Evolutionary conservation across 2,329 filamentous ascomycete genomes (phyloP).

Genomic region (Paracoccidioides brasiliensis): DNA sequence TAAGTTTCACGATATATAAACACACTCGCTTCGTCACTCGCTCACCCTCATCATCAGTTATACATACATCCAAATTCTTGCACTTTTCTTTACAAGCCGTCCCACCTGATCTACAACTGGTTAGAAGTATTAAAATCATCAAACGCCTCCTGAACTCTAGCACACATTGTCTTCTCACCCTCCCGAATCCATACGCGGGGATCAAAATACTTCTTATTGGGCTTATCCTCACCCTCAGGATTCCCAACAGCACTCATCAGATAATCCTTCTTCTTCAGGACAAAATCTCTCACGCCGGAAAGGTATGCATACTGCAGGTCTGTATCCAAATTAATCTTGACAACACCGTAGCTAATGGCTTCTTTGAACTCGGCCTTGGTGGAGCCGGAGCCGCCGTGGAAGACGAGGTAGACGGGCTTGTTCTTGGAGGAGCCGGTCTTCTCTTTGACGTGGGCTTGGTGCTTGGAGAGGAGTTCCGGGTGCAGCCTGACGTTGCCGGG

Average conservation of each 20-base stretch:
- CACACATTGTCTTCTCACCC: conserved; percentile 93
- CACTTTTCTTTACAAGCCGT: background rate
- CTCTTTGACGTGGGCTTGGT: conserved; percentile 83
- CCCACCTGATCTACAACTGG: conserved; percentile 50
- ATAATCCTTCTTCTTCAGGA: conserved; percentile 92
- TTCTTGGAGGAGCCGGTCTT: conserved; percentile 57
- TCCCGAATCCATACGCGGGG: conserved; percentile 84
- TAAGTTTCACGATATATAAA: too few relatives aligned
- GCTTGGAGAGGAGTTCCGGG: conserved; percentile 90
- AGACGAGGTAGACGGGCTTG: conserved; percentile 98
- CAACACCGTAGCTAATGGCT: conserved; percentile 84
- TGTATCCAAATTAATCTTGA: conserved; percentile 99
- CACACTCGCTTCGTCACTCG: too few relatives aligned
- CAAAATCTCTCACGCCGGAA: conserved; percentile 83
- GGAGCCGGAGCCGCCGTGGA: conserved; percentile 94
- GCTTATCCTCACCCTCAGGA: conserved; percentile 91
- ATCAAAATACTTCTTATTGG: conserved; percentile 95
- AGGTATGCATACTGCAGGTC: conserved; percentile 96
- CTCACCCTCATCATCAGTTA: too few relatives aligned
- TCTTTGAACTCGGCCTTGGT: conserved; percentile 79
- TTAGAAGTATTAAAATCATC: conserved; percentile 81
- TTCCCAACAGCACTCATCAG: conserved; percentile 77
- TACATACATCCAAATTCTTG: too few relatives aligned
- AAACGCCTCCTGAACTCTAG: conserved; percentile 66
- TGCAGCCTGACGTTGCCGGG: conserved; percentile 93